A percentile compares a stretch with the other conserved stretches of the same genome.
phyloP scores from a whole-genome alignment of 176 grass and related monocot genomes.

The Zizania latifolia region DNA sequence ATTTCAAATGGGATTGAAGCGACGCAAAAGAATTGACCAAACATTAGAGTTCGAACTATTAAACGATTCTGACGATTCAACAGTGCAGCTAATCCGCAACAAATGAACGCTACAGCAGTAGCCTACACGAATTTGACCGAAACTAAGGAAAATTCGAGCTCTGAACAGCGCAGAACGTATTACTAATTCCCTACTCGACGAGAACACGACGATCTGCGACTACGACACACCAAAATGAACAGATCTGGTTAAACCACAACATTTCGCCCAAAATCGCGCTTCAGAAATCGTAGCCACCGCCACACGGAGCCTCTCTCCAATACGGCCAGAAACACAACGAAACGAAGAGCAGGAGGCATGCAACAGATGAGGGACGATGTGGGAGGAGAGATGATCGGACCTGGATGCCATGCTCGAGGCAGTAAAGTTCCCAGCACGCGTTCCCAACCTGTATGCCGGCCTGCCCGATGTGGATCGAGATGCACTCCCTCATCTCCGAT shows the following conservation, averaged over 20 bases:
- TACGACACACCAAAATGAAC: not conserved
- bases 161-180: not conserved
- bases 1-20: not conserved
- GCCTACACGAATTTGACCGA: not conserved
- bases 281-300: not conserved
- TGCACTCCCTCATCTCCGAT: constrained; percentile 78
- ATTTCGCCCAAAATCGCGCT: not conserved
- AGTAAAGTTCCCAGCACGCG: constrained; percentile 89
- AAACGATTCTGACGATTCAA: not conserved
- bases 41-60: not conserved
- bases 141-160: not conserved
- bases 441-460: constrained; percentile 84
- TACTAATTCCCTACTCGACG: not conserved
- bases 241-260: constrained; percentile 1
- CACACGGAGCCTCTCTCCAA: not conserved
- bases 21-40: not conserved
- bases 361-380: not conserved
- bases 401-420: constrained; percentile 89
- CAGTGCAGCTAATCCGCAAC: no score
- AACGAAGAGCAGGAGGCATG: not conserved
- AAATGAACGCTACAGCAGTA: not conserved
- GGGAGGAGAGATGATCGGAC: constrained; percentile 28
- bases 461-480: constrained; percentile 87
- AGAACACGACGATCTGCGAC: no score
- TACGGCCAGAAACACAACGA: not conserved